Conservation (phyloP, 129 eudicot genomes). For the Helichrysum umbraculigerum region DNA sequence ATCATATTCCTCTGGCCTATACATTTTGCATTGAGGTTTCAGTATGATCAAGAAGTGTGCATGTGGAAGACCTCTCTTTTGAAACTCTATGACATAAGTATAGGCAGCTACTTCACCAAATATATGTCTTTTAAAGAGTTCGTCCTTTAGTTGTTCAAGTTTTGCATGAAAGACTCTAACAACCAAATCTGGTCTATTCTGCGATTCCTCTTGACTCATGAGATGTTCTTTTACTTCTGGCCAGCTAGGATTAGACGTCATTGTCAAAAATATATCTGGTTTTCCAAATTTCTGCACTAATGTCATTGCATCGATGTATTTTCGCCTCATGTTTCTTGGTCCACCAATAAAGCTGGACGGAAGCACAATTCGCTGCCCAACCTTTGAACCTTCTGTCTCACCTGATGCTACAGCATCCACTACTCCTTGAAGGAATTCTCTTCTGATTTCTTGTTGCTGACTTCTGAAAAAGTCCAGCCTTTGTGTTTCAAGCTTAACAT, state of each 20-base stretch:
- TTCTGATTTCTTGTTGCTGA: conserved; percentile 2
- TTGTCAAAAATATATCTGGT: background rate
- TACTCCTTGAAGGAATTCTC: conserved; percentile 24
- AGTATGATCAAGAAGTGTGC: background rate
- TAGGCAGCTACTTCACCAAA: conserved; percentile 19
- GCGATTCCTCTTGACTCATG: background rate
- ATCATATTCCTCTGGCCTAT: conserved; percentile 23
- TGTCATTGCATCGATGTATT: conserved; percentile 32
- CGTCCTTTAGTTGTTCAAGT: background rate
- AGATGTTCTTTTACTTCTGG: background rate
- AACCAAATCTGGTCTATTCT: background rate
- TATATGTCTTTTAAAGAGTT: conserved; percentile 3
- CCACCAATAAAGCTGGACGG: conserved; percentile 23
- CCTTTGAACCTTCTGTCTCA: background rate
- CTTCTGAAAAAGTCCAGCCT: conserved; percentile 12
- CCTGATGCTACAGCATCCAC: conserved; percentile 18
- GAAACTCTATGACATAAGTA: conserved; percentile 16
- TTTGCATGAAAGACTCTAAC: background rate
- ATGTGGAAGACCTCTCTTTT: conserved; percentile 2
- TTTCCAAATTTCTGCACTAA: conserved; percentile 20
- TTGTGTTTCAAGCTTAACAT: conserved; percentile 27
- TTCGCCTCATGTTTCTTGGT: background rate
- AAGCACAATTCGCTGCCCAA: conserved; percentile 24
- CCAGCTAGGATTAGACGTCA: background rate
- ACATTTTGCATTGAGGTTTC: conserved; percentile 24